phyloP scores from a whole-genome alignment of 192 early-diverging fungal genomes.

The Podochytrium sp. region DNA sequence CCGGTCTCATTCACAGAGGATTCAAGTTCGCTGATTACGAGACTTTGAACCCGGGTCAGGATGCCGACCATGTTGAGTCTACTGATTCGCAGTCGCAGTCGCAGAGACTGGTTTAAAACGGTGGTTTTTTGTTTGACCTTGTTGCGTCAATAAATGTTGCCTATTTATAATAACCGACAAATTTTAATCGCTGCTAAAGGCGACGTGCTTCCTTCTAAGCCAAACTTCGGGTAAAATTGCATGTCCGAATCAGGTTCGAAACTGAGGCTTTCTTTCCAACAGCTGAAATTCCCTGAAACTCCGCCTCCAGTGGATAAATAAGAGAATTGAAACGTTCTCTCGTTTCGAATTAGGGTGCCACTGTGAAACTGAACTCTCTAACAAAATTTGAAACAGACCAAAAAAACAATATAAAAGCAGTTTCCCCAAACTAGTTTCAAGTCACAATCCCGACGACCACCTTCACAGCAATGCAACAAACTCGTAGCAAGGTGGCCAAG shows the following conservation, averaged over 20 bases:
- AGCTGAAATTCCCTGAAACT: too few relatives aligned
- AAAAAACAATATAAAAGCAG: background rate
- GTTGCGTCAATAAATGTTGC: background rate
- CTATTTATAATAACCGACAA: background rate
- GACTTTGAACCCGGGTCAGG: constrained; percentile 24
- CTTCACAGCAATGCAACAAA: background rate
- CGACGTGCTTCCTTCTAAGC: too few relatives aligned
- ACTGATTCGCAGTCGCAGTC: background rate
- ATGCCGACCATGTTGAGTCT: constrained; percentile 9
- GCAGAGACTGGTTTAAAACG: background rate
- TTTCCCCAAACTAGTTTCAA: background rate
- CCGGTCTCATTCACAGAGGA: constrained; percentile 40
- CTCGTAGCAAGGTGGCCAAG: background rate
- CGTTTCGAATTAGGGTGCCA: background rate
- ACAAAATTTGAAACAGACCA: background rate
- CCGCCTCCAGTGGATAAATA: too few relatives aligned
- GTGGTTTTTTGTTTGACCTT: background rate
- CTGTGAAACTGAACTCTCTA: background rate
- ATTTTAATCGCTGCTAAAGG: too few relatives aligned
- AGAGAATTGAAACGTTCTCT: background rate
- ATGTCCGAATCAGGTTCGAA: too few relatives aligned
- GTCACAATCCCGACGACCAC: background rate
- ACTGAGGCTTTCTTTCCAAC: too few relatives aligned
- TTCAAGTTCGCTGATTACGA: constrained; percentile 41
- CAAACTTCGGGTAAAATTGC: too few relatives aligned